Evolutionary conservation across 78 protist species (phyloP).

Genomic region (Protostelium mycophagum): DNA sequence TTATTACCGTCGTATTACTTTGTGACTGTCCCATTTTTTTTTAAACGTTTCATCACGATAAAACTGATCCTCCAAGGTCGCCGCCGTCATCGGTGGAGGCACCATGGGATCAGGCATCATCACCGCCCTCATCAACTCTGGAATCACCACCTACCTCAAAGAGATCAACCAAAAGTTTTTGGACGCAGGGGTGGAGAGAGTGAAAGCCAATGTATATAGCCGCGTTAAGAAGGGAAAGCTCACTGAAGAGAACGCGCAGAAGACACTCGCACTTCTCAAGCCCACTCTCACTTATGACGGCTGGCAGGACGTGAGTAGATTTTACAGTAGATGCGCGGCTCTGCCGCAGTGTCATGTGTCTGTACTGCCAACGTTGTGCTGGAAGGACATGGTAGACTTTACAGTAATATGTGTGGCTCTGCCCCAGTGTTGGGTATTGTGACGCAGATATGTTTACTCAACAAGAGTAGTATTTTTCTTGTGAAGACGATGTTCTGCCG

Average conservation of each 20-base stretch:
- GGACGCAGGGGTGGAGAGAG: slow-evolving; percentile 8
- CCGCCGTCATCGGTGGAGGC: slow-evolving; percentile 39
- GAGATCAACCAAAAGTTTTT: slow-evolving; percentile 17
- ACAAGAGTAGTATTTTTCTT: too few relatives aligned
- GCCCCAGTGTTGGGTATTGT: too few relatives aligned
- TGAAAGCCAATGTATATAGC: not conserved
- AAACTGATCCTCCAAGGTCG: not conserved
- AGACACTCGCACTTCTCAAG: not conserved
- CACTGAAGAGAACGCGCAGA: not conserved
- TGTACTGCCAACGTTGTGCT: too few relatives aligned
- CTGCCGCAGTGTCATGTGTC: too few relatives aligned
- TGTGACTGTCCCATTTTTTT: too few relatives aligned
- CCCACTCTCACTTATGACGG: slow-evolving; percentile 8
- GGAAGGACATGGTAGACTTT: too few relatives aligned
- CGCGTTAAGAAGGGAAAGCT: slow-evolving; percentile 14
- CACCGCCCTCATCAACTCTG: slow-evolving; percentile 2
- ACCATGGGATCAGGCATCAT: slow-evolving; percentile 59
- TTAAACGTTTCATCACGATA: not conserved
- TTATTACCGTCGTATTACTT: too few relatives aligned
- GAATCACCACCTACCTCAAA: slow-evolving; percentile 1
- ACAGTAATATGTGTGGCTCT: too few relatives aligned
- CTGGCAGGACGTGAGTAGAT: not conserved
- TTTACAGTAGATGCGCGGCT: not conserved
- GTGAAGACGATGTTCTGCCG: too few relatives aligned
- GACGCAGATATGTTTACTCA: too few relatives aligned